Evolutionary conservation across 345 rosid species (phyloP).

Genomic region (Linum lewisii): DNA sequence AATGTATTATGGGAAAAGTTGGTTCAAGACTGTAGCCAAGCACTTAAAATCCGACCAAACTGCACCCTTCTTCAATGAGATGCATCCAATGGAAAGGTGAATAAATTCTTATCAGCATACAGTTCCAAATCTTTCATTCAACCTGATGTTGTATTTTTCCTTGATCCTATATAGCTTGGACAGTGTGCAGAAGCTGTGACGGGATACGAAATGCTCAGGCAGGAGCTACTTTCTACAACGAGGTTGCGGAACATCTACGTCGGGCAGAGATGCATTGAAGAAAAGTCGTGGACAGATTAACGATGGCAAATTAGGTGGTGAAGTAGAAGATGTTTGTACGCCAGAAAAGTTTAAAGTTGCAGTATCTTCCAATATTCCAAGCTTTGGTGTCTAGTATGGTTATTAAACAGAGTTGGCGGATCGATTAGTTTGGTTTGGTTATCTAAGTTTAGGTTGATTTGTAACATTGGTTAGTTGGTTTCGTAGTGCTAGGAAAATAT

Average conservation of each 20-base stretch:
- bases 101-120: not conserved
- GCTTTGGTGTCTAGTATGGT: no score
- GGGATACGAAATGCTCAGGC: not conserved
- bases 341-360: not conserved
- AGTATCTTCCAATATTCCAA: not conserved
- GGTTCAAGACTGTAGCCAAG: not conserved
- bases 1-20: not conserved
- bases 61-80: not conserved
- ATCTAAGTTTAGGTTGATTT: no score
- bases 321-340: not conserved
- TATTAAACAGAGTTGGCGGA: no score
- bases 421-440: no score
- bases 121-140: not conserved
- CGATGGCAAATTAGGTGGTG: no score
- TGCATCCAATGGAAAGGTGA: constrained; percentile 4
- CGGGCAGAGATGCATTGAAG: not conserved
- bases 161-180: not conserved
- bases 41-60: not conserved
- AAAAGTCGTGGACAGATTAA: not conserved
- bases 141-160: not conserved
- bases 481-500: no score
- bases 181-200: not conserved
- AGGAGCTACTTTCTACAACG: not conserved
- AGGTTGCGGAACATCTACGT: not conserved
- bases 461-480: no score